phyloP scores from a whole-genome alignment of 164 flowering plant genomes.

The Macadamia integrifolia region DNA sequence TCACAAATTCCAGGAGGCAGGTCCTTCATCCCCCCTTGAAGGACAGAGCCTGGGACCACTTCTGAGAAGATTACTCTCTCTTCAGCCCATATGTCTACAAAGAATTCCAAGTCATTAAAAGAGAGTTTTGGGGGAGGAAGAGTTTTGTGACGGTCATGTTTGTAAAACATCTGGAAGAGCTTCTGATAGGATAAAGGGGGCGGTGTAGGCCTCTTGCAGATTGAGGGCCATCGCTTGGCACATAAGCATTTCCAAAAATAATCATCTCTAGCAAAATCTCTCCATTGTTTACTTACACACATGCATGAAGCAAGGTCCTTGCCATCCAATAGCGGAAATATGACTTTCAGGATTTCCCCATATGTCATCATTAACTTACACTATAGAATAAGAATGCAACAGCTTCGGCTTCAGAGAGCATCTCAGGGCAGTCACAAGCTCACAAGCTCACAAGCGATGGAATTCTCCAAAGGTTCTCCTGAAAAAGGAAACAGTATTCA shows the following conservation, averaged over 20 bases:
- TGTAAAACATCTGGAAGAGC: slow-evolving; percentile 58
- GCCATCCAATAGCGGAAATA: slow-evolving; percentile 79
- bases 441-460: not conserved
- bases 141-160: slow-evolving; percentile 34
- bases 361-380: slow-evolving; percentile 28
- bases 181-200: slow-evolving; percentile 52
- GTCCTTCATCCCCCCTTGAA: slow-evolving; percentile 41
- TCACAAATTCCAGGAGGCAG: slow-evolving; percentile 54
- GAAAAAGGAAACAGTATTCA: not conserved
- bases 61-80: slow-evolving; percentile 64
- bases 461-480: not conserved
- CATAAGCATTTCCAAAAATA: slow-evolving; percentile 88
- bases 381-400: not conserved
- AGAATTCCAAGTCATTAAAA: slow-evolving; percentile 69
- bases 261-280: slow-evolving; percentile 68
- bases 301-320: slow-evolving; percentile 74
- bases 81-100: slow-evolving; percentile 74
- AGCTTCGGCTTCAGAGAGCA: not conserved
- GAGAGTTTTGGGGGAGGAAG: slow-evolving; percentile 78
- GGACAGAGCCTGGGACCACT: slow-evolving; percentile 61
- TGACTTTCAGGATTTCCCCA: slow-evolving; percentile 61
- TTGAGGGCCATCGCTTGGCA: slow-evolving; percentile 87
- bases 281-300: slow-evolving; percentile 79
- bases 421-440: not conserved
- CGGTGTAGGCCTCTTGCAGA: slow-evolving; percentile 55